Percentiles rank a stretch among this genome's conserved stretches.
These are phyloP conservation scores for Colletotrichum sp. DNA, from an alignment of 2,329 filamentous ascomycete genomes.

Conservation along the genomic window DNA sequence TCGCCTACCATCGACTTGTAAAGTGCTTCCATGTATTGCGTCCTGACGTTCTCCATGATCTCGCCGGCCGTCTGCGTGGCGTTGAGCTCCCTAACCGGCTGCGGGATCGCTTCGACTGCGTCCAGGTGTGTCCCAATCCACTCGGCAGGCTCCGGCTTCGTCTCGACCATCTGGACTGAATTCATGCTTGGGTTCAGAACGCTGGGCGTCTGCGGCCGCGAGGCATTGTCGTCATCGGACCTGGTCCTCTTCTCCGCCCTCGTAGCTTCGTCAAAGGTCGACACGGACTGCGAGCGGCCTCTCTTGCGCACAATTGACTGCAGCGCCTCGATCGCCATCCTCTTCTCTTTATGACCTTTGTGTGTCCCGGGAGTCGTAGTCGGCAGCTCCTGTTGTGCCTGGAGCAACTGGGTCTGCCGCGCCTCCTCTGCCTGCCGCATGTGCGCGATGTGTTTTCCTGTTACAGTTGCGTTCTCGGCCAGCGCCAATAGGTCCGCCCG, in stretches of 20 bases:
- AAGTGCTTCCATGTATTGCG: constrained; percentile 63
- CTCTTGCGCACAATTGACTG: constrained; percentile 63
- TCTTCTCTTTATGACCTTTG: constrained; percentile 58
- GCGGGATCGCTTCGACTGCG: constrained; percentile 19
- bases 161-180: neutral
- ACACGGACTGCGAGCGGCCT: constrained; percentile 48
- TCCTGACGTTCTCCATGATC: constrained; percentile 64
- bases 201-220: constrained; percentile 81
- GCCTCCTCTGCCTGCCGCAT: constrained; percentile 26
- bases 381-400: constrained; percentile 18
- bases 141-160: neutral
- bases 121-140: constrained; percentile 15
- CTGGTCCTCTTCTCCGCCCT: constrained; percentile 17
- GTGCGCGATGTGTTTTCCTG: constrained; percentile 37
- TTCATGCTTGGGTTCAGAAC: constrained; percentile 33
- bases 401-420: constrained; percentile 2
- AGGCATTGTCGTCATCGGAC: constrained; percentile 41
- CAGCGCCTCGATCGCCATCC: constrained; percentile 66
- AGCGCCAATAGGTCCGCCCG: constrained; percentile 69
- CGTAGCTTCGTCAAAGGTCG: constrained; percentile 34
- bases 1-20: constrained; percentile 66
- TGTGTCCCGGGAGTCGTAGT: constrained; percentile 52
- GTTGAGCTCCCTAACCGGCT: constrained; percentile 22
- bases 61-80: constrained; percentile 49
- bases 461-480: constrained; percentile 52